Evolutionary conservation across 768 basidiomycete genomes (phyloP).

Genomic region (Termitomyces sp.): DNA sequence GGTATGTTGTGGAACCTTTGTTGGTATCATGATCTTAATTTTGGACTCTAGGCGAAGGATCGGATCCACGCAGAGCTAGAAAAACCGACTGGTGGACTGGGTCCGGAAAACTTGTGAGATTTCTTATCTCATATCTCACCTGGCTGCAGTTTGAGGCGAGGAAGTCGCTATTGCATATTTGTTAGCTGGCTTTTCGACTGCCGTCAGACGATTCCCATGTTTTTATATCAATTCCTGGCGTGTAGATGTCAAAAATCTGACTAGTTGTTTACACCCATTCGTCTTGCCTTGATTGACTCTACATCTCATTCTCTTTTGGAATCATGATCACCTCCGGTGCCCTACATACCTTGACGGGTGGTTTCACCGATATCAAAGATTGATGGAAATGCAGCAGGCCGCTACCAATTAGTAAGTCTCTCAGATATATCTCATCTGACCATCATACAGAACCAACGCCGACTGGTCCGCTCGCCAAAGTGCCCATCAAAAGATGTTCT

Average conservation of each 20-base stretch:
- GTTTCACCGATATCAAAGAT: no score
- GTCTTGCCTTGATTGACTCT: neutral
- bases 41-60: constrained; percentile 6
- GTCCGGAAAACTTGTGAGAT: constrained; percentile 6
- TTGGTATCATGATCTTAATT: neutral
- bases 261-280: no score
- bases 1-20: constrained; percentile 21
- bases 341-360: no score
- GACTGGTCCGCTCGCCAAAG: no score
- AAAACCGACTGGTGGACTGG: constrained; percentile 1
- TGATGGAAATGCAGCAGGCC: no score
- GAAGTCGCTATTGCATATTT: neutral
- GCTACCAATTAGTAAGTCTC: no score
- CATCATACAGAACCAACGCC: no score
- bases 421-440: no score
- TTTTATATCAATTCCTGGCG: neutral
- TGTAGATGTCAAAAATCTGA: neutral
- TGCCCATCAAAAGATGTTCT: no score
- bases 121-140: neutral
- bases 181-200: neutral
- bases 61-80: constrained; percentile 12
- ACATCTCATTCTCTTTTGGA: neutral
- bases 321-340: no score
- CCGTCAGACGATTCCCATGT: neutral
- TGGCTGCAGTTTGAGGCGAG: neutral